Conservation (phyloP, 1,284 basidiomycete genomes). For the Puccinia coronata region DNA sequence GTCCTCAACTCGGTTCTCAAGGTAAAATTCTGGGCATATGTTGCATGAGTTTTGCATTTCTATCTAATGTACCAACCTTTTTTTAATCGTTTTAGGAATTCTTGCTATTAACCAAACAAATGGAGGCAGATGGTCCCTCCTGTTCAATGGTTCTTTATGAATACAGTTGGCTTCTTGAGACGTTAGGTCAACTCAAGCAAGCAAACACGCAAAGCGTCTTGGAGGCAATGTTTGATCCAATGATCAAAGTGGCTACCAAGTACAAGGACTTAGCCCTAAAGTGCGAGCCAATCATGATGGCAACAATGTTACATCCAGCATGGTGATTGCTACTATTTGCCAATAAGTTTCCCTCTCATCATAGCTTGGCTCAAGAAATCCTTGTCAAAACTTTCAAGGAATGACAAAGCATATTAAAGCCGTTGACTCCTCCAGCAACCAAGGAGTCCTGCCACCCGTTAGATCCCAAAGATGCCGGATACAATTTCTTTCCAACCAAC, state of each 20-base stretch:
- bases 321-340: not conserved
- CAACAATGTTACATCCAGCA: not conserved
- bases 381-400: slow-evolving; percentile 1
- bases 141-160: too few species aligned
- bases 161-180: not conserved
- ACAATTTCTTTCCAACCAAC: not conserved
- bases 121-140: slow-evolving; percentile 5
- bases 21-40: too few species aligned
- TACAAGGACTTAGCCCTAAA: not conserved
- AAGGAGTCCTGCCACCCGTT: not conserved
- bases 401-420: not conserved
- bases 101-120: not conserved
- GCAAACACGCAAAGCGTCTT: not conserved
- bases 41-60: not conserved
- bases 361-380: not conserved
- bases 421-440: not conserved
- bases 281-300: not conserved
- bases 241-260: too few species aligned
- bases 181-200: not conserved
- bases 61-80: too few species aligned
- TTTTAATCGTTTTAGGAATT: not conserved
- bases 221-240: too few species aligned
- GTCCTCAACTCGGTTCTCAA: too few species aligned
- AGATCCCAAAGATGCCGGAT: not conserved
- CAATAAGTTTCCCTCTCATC: not conserved